Percentiles rank a stretch among this genome's conserved stretches.
These are phyloP conservation scores for Termitomyces bulborhizus DNA, from an alignment of 768 basidiomycete species.

Conservation along the genomic window DNA sequence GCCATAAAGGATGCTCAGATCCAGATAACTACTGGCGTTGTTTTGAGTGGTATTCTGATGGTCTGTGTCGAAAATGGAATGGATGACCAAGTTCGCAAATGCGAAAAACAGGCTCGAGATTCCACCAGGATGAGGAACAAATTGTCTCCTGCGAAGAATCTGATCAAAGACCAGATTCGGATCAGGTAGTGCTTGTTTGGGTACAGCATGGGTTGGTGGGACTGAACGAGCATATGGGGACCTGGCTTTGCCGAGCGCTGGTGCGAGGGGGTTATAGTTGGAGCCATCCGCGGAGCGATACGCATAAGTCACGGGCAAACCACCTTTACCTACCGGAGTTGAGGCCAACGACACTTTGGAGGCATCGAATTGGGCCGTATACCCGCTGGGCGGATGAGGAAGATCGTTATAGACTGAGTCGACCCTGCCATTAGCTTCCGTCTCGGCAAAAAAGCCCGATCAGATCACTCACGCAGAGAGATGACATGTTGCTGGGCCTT, in stretches of 20 bases:
- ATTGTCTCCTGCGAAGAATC: constrained; percentile 48
- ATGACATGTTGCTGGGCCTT: constrained; percentile 47
- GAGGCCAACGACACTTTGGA: background rate
- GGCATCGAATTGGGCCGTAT: constrained; percentile 24
- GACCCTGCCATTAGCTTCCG: constrained; percentile 8
- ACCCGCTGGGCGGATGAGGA: constrained; percentile 63
- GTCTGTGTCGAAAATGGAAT: constrained; percentile 62
- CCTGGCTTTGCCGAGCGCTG: constrained; percentile 52
- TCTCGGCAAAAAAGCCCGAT: constrained; percentile 2
- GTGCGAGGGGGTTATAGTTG: constrained; percentile 49
- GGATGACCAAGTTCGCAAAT: constrained; percentile 73
- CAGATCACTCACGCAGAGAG: constrained; percentile 41
- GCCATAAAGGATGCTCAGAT: constrained; percentile 72
- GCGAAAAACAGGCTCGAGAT: constrained; percentile 73
- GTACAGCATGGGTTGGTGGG: constrained; percentile 36
- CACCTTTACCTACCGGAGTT: constrained; percentile 2
- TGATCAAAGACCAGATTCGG: constrained; percentile 66
- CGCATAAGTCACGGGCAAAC: constrained; percentile 32
- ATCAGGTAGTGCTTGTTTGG: constrained; percentile 50
- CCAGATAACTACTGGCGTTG: constrained; percentile 66
- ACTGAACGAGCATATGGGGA: constrained; percentile 67
- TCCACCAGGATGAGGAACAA: constrained; percentile 56
- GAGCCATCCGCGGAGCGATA: constrained; percentile 58
- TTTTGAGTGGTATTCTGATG: constrained; percentile 47
- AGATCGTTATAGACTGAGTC: constrained; percentile 68